phyloP scores from a whole-genome alignment of 192 early-diverging fungal genomes.

The Phlyctochytrium arcticum region DNA sequence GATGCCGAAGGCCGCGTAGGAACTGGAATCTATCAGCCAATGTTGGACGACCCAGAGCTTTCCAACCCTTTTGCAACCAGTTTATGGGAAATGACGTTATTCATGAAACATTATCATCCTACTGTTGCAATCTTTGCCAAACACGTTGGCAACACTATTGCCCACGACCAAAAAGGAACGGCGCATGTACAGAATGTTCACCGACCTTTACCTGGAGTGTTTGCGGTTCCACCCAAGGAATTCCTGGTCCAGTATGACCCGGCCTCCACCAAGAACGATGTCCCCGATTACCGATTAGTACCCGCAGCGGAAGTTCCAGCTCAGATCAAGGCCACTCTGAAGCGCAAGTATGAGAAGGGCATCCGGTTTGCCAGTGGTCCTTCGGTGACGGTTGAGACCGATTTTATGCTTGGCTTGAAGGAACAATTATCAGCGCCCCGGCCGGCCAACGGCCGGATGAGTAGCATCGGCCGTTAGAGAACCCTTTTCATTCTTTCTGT shows the following conservation, averaged over 20 bases:
- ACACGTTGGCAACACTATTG: conserved; percentile 21
- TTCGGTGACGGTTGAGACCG: conserved; percentile 4
- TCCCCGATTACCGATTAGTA: conserved; percentile 18
- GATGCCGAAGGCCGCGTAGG: conserved; percentile 64
- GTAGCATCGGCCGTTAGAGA: too few relatives aligned
- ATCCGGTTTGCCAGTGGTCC: conserved; percentile 24
- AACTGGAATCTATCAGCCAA: conserved; percentile 75
- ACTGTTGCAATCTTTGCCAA: conserved; percentile 37
- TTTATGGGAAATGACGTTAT: conserved; percentile 79
- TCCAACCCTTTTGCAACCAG: conserved; percentile 93
- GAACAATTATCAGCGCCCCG: too few relatives aligned
- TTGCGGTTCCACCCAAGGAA: conserved; percentile 15
- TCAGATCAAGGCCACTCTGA: conserved; percentile 24
- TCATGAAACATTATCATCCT: conserved; percentile 56
- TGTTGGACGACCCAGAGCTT: conserved; percentile 87
- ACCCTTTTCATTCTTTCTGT: too few relatives aligned
- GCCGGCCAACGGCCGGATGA: too few relatives aligned
- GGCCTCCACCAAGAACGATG: conserved; percentile 10
- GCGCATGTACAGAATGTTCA: conserved; percentile 20
- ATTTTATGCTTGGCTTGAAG: conserved; percentile 5
- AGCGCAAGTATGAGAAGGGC: conserved; percentile 16
- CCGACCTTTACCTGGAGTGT: conserved; percentile 27
- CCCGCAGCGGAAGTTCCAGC: conserved; percentile 24
- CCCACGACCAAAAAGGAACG: conserved; percentile 11
- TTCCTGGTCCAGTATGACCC: conserved; percentile 32